Conservation (phyloP, 2,329 filamentous ascomycete species). For the Trichothecium sympodiale region DNA sequence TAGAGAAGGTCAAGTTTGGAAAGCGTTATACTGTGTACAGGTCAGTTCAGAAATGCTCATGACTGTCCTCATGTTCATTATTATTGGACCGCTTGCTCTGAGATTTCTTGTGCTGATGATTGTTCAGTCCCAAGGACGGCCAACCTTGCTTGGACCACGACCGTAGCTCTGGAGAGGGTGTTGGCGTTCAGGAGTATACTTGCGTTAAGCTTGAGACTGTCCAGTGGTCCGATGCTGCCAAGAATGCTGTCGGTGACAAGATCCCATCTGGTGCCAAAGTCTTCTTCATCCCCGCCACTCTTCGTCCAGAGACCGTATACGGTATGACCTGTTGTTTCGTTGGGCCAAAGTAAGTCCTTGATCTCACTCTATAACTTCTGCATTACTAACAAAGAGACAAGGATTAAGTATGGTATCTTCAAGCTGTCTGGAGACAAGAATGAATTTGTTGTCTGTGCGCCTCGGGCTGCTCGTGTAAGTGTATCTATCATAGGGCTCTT, state of each 20-base stretch:
- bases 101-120: background rate
- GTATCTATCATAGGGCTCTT: too few relatives aligned
- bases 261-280: conserved; percentile 69
- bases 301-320: conserved; percentile 97
- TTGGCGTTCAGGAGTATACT: conserved; percentile 80
- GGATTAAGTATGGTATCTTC: conserved; percentile 78
- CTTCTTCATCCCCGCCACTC: conserved; percentile 83
- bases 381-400: background rate
- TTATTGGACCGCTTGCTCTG: conserved; percentile 56
- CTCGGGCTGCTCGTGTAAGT: conserved; percentile 52
- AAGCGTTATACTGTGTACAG: conserved; percentile 84
- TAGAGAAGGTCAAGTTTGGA: conserved; percentile 88
- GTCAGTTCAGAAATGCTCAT: conserved; percentile 23
- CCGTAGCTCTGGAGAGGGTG: conserved; percentile 33
- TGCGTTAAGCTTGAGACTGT: conserved; percentile 84
- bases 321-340: conserved; percentile 96
- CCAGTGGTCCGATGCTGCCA: conserved; percentile 74
- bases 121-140: conserved; percentile 27
- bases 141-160: conserved; percentile 39
- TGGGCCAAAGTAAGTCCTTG: conserved; percentile 48
- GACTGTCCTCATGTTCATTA: conserved; percentile 20
- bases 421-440: conserved; percentile 51
- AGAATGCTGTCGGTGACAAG: conserved; percentile 62
- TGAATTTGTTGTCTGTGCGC: conserved; percentile 76
- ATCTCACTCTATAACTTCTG: background rate